Evolutionary conservation across 169 alveolate genomes (phyloP).

Genomic region (Cryptosporidium baileyi): DNA sequence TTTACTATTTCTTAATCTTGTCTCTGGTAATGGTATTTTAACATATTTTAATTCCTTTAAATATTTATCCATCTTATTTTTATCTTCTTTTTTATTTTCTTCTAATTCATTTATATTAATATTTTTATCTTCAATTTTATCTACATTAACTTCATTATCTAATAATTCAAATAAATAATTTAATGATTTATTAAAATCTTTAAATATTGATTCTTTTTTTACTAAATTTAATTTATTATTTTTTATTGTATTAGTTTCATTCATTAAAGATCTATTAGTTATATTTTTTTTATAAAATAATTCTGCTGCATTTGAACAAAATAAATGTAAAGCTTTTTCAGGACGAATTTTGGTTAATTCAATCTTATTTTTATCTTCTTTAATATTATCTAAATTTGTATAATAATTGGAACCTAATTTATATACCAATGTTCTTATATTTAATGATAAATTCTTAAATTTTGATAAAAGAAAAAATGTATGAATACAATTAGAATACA

Average conservation of each 20-base stretch:
- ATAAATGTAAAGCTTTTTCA: slow-evolving; percentile 19
- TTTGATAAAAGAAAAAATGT: neutral
- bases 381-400: neutral
- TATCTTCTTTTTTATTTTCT: neutral
- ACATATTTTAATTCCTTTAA: neutral
- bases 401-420: neutral
- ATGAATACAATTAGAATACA: slow-evolving; percentile 33
- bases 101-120: neutral
- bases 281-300: neutral
- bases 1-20: slow-evolving; percentile 34
- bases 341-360: neutral
- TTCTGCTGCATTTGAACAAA: slow-evolving; percentile 8
- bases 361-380: neutral
- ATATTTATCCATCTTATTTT: neutral
- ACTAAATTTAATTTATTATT: neutral
- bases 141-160: neutral
- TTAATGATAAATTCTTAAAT: neutral
- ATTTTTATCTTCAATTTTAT: neutral
- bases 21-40: slow-evolving; percentile 28
- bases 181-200: neutral
- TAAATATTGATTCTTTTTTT: neutral
- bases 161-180: neutral
- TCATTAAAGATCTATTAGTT: neutral
- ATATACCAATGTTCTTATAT: slow-evolving; percentile 35
- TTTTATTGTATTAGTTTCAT: neutral